Base-by-base conservation (phyloP, 1,284 basidiomycete genomes). In the Fomitopsis pinicola region DNA sequence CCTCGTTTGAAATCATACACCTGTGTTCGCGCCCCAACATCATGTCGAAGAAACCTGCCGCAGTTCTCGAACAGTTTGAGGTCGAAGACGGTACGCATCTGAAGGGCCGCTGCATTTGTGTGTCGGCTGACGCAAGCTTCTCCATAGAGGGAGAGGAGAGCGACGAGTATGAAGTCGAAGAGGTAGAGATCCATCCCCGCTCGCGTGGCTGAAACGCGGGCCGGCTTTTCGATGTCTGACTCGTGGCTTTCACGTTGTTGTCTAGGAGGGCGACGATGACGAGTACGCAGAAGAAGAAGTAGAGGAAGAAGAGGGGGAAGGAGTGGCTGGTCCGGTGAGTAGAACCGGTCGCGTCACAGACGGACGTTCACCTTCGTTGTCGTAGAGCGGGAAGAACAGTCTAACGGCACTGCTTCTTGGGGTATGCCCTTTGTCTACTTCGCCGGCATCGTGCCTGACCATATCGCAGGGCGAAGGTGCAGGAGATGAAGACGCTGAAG, bases 161-260 rank as follows among this genome's bases (percentile, higher is more conserved):
- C 59, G 71, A 73, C 66, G 70, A 69, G 52, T 73, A 72, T 50
- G 70, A 69, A 26, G 65, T 72, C 36, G 70, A 68, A 63, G 70
- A 40, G 38, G 68, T 60, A 8, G 42, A 28, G 12, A 8, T 58
- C n/a, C 35, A 54, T 14, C 2, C 48, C 48, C 35, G 3, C 35
- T 54, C 52, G 57, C 48, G 57, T 53, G 33, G 44, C 40, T 15
- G 42, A 46, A 12, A 44, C 42, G 26, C 55, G 30, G 56, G 19
- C 36, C 38, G 38, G 9, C 28, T 36, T 8, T 40, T 38, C 6
- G 14, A 17, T 59, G 22, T 50, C 46, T 44, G 53, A 50, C 35
- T 30, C 26, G 28, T 53, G 9, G 28, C 19, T 40, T 35, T 50
- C 26, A 26, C 8, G 15, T 19, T 22, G 26, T 9, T 42, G 14